phyloP scores from a whole-genome alignment of 1,139 yeast genomes.

The Pichia sp. region DNA sequence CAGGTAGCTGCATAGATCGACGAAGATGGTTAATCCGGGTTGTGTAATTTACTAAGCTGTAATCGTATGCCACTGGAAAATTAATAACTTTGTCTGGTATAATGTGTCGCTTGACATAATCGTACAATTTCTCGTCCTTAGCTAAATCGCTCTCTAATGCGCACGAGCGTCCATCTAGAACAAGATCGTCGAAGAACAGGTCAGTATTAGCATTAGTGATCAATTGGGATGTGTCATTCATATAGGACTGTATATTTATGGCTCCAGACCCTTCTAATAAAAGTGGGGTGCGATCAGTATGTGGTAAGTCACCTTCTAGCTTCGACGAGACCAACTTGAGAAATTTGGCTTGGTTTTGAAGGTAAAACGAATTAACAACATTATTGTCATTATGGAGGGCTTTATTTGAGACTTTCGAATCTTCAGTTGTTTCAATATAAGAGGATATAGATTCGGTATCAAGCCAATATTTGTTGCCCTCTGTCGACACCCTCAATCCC shows the following conservation, averaged over 20 bases:
- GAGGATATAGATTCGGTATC: not conserved
- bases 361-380: too few relatives aligned
- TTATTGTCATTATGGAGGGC: too few relatives aligned
- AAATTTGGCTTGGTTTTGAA: too few relatives aligned
- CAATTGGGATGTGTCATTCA: too few relatives aligned
- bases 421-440: not conserved
- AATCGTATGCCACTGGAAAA: conserved; percentile 24
- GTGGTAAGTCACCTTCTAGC: too few relatives aligned
- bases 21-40: conserved; percentile 11
- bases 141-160: conserved; percentile 31
- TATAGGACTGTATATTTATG: too few relatives aligned
- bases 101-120: conserved; percentile 32
- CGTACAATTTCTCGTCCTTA: conserved; percentile 37
- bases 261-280: too few relatives aligned
- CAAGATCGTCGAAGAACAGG: conserved; percentile 1
- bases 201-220: conserved; percentile 7
- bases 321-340: too few relatives aligned
- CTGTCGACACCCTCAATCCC: conserved; percentile 73
- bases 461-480: conserved; percentile 86
- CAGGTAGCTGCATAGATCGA: too few relatives aligned
- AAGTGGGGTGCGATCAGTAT: too few relatives aligned
- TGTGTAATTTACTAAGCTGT: conserved; percentile 15
- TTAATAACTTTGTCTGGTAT: conserved; percentile 24
- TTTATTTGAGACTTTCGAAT: too few relatives aligned
- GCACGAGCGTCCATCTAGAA: not conserved